Percentiles rank a stretch among this genome's conserved stretches.
phyloP scores from a whole-genome alignment of 2,329 filamentous ascomycete species.

The Chaetomium strumarium region DNA sequence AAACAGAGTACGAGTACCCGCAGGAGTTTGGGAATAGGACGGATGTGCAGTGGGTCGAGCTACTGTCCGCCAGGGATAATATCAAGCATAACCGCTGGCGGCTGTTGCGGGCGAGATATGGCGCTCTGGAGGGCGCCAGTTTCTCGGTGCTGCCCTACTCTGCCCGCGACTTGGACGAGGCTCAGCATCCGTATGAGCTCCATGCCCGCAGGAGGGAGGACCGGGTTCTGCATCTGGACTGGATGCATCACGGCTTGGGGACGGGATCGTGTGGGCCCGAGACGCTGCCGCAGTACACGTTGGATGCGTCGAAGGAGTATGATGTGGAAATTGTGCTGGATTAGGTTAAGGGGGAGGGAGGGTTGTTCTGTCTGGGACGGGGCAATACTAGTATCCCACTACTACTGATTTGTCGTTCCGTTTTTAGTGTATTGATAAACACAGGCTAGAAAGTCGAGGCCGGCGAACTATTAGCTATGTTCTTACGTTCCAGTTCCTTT shows the following conservation, averaged over 20 bases:
- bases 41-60: conserved; percentile 55
- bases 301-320: conserved; percentile 38
- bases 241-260: conserved; percentile 56
- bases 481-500: no score
- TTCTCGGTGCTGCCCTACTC: conserved; percentile 55
- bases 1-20: conserved; percentile 60
- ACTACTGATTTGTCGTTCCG: no score
- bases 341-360: no score
- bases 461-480: no score
- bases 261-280: conserved; percentile 57
- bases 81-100: conserved; percentile 2
- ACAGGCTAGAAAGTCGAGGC: no score
- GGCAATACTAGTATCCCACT: no score
- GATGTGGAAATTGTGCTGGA: conserved; percentile 38
- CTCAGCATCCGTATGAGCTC: conserved; percentile 57
- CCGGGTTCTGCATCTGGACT: conserved; percentile 53
- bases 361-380: no score
- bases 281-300: conserved; percentile 43
- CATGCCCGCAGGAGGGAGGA: conserved; percentile 42
- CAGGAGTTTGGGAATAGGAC: conserved; percentile 62
- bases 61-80: conserved; percentile 25
- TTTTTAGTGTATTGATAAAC: no score
- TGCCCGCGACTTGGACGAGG: conserved; percentile 46
- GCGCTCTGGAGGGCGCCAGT: conserved; percentile 41
- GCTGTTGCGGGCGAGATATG: conserved; percentile 41